These are phyloP conservation scores for Boletus edulis DNA, from an alignment of 768 basidiomycete species.

Conservation along the genomic window DNA sequence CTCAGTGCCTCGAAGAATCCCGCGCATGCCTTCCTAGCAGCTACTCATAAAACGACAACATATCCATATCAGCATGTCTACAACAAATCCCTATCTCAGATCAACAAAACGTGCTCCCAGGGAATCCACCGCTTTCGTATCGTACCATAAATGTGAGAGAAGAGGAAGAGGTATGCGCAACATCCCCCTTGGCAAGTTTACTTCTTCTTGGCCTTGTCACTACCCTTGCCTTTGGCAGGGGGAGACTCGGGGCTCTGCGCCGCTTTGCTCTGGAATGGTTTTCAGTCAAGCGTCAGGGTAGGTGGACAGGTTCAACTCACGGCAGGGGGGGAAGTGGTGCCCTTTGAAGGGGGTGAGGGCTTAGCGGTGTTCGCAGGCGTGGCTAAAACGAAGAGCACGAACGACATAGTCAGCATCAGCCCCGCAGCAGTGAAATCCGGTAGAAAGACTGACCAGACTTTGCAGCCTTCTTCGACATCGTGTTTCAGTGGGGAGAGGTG, in stretches of 20 bases:
- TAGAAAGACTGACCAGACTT: slow-evolving; percentile 25
- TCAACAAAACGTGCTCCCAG: background rate
- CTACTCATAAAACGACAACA: background rate
- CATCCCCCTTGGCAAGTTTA: slow-evolving; percentile 5
- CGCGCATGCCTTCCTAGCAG: no score
- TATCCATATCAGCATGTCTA: background rate
- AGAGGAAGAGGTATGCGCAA: background rate
- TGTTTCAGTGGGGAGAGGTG: slow-evolving; percentile 5
- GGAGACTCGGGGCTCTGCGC: slow-evolving; percentile 24
- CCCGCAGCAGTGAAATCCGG: slow-evolving; percentile 4
- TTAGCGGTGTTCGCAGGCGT: slow-evolving; percentile 12
- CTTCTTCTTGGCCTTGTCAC: slow-evolving; percentile 32
- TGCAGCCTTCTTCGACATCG: slow-evolving; percentile 23
- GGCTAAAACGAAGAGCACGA: slow-evolving; percentile 6
- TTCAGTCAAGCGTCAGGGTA: background rate
- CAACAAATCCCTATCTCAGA: background rate
- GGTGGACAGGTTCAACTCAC: slow-evolving; percentile 6
- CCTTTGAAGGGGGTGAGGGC: slow-evolving; percentile 22
- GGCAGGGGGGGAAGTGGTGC: slow-evolving; percentile 11
- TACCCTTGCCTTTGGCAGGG: slow-evolving; percentile 26
- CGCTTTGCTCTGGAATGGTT: slow-evolving; percentile 18
- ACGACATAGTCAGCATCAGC: slow-evolving; percentile 14
- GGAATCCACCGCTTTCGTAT: background rate
- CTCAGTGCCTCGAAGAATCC: no score
- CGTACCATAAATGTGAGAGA: background rate